phyloP scores from a whole-genome alignment of 306 rosid species.

The Cicer pinnatifidum region DNA sequence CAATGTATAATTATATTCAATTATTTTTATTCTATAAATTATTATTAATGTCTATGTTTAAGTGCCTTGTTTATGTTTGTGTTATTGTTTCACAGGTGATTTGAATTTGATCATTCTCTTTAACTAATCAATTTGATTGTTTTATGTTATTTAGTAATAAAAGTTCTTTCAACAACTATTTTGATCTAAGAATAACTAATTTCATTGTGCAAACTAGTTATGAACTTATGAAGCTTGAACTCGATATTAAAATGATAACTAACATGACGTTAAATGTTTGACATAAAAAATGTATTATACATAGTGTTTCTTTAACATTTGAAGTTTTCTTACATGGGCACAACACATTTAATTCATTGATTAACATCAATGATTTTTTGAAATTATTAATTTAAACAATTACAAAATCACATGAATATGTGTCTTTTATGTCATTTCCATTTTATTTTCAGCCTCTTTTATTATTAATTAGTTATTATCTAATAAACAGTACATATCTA shows the following conservation, averaged over 20 bases:
- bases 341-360: not conserved
- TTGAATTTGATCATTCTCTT: no score
- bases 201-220: not conserved
- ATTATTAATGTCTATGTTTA: no score
- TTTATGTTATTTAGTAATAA: not conserved
- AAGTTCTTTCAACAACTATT: conserved; percentile 3
- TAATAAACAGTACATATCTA: conserved; percentile 7
- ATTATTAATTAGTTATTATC: not conserved
- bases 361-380: not conserved
- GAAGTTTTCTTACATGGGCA: conserved; percentile 17
- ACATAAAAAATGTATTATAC: not conserved
- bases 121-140: no score
- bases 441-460: conserved; percentile 6
- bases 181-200: not conserved
- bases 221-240: conserved; percentile 7
- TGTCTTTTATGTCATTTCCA: not conserved
- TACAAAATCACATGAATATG: conserved; percentile 8
- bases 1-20: no score
- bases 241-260: no score
- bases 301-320: not conserved
- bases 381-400: conserved; percentile 28
- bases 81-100: not conserved
- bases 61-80: not conserved
- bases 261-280: no score
- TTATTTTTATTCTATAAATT: no score